These are phyloP conservation scores for Gremmenia infestans DNA, from an alignment of 2,329 filamentous ascomycete genomes.

Conservation along the genomic window DNA sequence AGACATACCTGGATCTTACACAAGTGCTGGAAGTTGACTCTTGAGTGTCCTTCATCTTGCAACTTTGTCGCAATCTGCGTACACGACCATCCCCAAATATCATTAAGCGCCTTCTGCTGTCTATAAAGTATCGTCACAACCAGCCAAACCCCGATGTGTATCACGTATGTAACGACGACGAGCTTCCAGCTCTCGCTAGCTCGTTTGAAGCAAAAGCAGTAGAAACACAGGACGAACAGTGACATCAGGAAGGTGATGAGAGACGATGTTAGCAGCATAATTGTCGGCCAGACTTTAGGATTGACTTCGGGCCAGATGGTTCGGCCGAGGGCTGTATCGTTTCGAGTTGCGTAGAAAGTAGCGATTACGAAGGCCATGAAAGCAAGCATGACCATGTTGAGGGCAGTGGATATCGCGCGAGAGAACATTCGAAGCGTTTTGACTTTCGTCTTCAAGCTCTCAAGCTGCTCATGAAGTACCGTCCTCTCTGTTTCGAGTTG, in stretches of 20 bases:
- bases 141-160: conserved; percentile 1
- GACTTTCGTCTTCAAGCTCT: neutral
- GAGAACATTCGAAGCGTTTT: neutral
- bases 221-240: neutral
- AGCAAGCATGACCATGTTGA: conserved; percentile 1
- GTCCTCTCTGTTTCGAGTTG: neutral
- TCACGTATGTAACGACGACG: neutral
- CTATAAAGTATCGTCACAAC: conserved; percentile 3
- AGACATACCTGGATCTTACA: conserved; percentile 2
- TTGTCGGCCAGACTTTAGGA: conserved; percentile 1
- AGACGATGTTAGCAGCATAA: neutral
- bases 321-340: neutral
- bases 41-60: neutral
- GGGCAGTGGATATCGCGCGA: neutral
- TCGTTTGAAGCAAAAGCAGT: conserved; percentile 4
- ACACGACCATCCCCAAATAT: conserved; percentile 5
- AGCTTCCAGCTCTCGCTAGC: conserved; percentile 3
- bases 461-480: too few species aligned
- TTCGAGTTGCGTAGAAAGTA: neutral
- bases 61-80: neutral
- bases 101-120: neutral
- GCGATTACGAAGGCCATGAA: conserved; percentile 3
- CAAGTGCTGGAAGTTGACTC: conserved; percentile 1
- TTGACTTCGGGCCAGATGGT: neutral
- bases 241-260: conserved; percentile 1